A percentile compares a stretch with the other conserved stretches of the same genome.
Evolutionary conservation across 2,329 filamentous ascomycete species (phyloP).

Genomic region (Trichoderma sp.): DNA sequence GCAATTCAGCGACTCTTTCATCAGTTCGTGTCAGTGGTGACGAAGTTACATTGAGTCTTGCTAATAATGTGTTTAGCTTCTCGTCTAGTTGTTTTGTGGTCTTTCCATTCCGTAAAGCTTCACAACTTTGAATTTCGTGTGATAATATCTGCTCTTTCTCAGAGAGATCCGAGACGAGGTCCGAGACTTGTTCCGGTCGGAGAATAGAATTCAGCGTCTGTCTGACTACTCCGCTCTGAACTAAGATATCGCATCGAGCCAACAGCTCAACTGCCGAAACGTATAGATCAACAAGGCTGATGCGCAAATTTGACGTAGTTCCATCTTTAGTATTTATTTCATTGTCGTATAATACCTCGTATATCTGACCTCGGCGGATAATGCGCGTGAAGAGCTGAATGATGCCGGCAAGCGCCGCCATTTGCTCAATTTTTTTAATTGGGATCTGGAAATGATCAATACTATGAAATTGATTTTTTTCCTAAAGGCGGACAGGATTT

Average conservation of each 20-base stretch:
- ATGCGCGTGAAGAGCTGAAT: slow-evolving; percentile 8
- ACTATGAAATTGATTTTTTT: too few species aligned
- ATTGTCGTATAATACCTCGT: background rate
- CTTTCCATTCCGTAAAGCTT: background rate
- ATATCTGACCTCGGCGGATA: slow-evolving; percentile 19
- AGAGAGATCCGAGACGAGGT: background rate
- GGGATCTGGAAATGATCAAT: slow-evolving; percentile 17
- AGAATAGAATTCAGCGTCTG: slow-evolving; percentile 2
- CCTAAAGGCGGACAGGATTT: too few species aligned
- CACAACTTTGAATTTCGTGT: background rate
- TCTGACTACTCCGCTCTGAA: background rate
- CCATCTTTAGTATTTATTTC: background rate
- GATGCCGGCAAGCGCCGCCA: slow-evolving; percentile 15
- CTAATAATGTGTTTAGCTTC: background rate
- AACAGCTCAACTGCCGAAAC: slow-evolving; percentile 16
- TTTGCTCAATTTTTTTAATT: slow-evolving; percentile 7
- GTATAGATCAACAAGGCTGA: slow-evolving; percentile 7
- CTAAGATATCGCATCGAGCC: background rate
- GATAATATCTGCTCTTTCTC: slow-evolving; percentile 6
- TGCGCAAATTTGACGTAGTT: background rate
- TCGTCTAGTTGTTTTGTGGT: background rate
- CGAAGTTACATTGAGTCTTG: background rate
- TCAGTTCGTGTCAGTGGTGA: background rate
- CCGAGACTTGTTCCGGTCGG: background rate
- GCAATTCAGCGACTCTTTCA: background rate